Percentiles rank a stretch among this genome's conserved stretches.
phyloP scores from a whole-genome alignment of 371 early-diverging fungal species.

The Mucor plumbeus region DNA sequence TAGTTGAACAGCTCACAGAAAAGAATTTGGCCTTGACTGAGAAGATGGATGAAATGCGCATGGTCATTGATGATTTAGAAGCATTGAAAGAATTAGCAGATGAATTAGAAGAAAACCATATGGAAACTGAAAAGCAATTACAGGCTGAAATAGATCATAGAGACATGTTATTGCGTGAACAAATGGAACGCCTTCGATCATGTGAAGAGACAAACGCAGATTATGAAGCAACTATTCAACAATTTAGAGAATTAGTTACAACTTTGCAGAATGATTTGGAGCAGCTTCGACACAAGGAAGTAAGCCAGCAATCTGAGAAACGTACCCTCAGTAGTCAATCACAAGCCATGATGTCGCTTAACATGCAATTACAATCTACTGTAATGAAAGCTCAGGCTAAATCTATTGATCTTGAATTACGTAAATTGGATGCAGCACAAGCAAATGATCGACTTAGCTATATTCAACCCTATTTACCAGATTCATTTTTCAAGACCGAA shows the following conservation, averaged over 20 bases:
- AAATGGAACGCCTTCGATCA: conserved; percentile 60
- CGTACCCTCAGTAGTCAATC: conserved; percentile 69
- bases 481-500: conserved; percentile 81
- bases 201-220: conserved; percentile 85
- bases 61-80: conserved; percentile 86
- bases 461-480: conserved; percentile 82
- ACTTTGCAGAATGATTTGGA: conserved; percentile 77
- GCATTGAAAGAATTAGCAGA: conserved; percentile 89
- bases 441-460: conserved; percentile 77
- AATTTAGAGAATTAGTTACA: conserved; percentile 86
- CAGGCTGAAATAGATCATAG: conserved; percentile 85
- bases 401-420: conserved; percentile 87
- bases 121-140: conserved; percentile 84
- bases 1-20: conserved; percentile 80
- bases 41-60: conserved; percentile 79
- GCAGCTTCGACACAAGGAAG: conserved; percentile 69
- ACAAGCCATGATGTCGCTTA: conserved; percentile 86
- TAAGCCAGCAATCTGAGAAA: conserved; percentile 56
- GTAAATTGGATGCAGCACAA: conserved; percentile 84
- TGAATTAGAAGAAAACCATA: conserved; percentile 89
- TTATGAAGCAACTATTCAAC: conserved; percentile 81
- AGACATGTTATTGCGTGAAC: conserved; percentile 70
- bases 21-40: conserved; percentile 79
- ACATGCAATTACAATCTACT: conserved; percentile 78
- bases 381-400: conserved; percentile 88